Evolutionary conservation across 768 basidiomycete species (phyloP).

Genomic region (Suillus brevipes): DNA sequence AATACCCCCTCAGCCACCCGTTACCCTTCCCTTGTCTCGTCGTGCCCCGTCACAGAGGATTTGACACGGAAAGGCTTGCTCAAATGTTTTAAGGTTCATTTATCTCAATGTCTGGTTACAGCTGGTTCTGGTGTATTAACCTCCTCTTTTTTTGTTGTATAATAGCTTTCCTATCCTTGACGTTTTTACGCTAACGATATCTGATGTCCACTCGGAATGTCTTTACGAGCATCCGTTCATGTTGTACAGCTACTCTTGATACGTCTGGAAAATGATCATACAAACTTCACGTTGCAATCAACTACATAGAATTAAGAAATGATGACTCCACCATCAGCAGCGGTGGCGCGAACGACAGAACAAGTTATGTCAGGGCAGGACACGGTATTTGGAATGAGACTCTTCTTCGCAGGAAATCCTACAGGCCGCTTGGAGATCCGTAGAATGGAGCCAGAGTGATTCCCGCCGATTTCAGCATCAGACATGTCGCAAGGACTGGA

Average conservation of each 20-base stretch:
- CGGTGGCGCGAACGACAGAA: background rate
- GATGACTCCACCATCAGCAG: background rate
- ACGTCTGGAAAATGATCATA: background rate
- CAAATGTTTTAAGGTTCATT: constrained; percentile 19
- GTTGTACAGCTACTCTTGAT: background rate
- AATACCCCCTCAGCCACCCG: constrained; percentile 21
- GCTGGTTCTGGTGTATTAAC: background rate
- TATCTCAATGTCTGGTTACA: background rate
- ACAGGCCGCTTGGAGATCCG: background rate
- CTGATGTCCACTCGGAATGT: background rate
- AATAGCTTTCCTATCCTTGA: background rate
- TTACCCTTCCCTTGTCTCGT: constrained; percentile 26
- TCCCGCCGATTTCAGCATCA: too few species aligned
- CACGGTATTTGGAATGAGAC: background rate
- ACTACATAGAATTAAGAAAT: background rate
- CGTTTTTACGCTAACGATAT: background rate
- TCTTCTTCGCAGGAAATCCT: background rate
- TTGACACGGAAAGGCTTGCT: constrained; percentile 18
- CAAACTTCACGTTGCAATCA: background rate
- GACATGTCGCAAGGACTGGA: background rate
- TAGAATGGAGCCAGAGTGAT: background rate
- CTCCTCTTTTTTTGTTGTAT: background rate
- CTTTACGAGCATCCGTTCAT: background rate
- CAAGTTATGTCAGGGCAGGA: background rate
- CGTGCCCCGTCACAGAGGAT: constrained; percentile 24